Evolutionary conservation across 164 flowering plant genomes (phyloP).

Genomic region (Magnolia kwangsiensis): DNA sequence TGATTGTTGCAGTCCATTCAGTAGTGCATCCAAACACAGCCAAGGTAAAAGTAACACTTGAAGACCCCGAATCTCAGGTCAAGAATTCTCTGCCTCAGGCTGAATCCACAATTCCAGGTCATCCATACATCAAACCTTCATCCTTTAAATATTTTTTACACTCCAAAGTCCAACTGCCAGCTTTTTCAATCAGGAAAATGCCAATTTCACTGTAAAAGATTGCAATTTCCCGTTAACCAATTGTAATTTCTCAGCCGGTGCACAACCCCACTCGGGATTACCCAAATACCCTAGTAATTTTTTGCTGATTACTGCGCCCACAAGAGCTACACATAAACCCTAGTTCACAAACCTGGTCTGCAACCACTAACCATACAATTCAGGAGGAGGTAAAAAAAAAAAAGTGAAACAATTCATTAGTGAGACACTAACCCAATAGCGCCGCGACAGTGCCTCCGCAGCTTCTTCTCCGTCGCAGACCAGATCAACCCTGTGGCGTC

Average conservation of each 20-base stretch:
- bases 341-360: neutral
- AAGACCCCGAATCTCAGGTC: neutral
- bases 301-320: neutral
- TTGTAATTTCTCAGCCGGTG: neutral
- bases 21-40: neutral
- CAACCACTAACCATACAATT: neutral
- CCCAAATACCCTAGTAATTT: neutral
- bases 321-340: neutral
- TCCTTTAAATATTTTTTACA: neutral
- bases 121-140: neutral
- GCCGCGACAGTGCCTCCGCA: conserved; percentile 47
- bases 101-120: neutral
- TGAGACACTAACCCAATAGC: conserved; percentile 64
- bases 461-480: conserved; percentile 31
- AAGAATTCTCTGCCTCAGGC: too few species aligned
- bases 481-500: conserved; percentile 26
- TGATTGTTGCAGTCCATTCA: neutral
- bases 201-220: neutral
- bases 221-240: neutral
- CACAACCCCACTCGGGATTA: neutral
- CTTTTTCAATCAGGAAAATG: neutral
- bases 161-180: neutral
- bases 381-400: neutral
- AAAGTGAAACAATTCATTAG: neutral
- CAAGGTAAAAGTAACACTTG: neutral